Percentiles rank a stretch among this genome's conserved stretches.
Conservation (phyloP, 345 rosid species). For the Cochlearia excelsa region DNA sequence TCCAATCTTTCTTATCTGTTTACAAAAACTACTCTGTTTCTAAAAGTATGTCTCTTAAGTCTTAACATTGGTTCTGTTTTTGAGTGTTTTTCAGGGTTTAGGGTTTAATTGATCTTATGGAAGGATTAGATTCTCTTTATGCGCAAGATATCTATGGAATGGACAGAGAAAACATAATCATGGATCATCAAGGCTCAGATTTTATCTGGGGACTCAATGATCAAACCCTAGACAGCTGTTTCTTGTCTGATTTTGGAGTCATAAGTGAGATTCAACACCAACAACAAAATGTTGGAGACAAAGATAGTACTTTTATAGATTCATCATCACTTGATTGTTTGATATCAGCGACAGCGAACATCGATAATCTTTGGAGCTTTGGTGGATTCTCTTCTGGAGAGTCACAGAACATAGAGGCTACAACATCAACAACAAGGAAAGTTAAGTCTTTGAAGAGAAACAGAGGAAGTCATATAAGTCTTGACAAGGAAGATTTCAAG, state of each 20-base stretch:
- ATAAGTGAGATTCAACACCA: constrained; percentile 27
- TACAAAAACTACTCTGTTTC: no score
- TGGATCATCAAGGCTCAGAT: constrained; percentile 34
- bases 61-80: neutral
- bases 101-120: constrained; percentile 33
- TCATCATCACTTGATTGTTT: constrained; percentile 63
- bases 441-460: constrained; percentile 42
- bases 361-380: constrained; percentile 52
- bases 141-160: constrained; percentile 36
- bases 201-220: constrained; percentile 40
- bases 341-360: constrained; percentile 19
- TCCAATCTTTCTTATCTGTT: no score
- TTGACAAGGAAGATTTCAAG: constrained; percentile 49
- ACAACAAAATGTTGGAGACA: constrained; percentile 17
- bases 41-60: no score
- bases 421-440: constrained; percentile 5
- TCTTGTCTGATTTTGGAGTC: constrained; percentile 42
- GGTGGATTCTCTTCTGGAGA: constrained; percentile 71
- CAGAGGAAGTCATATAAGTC: constrained; percentile 41
- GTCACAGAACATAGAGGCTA: constrained; percentile 45
- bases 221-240: constrained; percentile 15
- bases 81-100: constrained; percentile 9
- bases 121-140: constrained; percentile 45
- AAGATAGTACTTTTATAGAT: constrained; percentile 29
- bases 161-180: constrained; percentile 16